Conservation (phyloP, 2,329 filamentous ascomycete genomes). For the Chaetomium strumarium region DNA sequence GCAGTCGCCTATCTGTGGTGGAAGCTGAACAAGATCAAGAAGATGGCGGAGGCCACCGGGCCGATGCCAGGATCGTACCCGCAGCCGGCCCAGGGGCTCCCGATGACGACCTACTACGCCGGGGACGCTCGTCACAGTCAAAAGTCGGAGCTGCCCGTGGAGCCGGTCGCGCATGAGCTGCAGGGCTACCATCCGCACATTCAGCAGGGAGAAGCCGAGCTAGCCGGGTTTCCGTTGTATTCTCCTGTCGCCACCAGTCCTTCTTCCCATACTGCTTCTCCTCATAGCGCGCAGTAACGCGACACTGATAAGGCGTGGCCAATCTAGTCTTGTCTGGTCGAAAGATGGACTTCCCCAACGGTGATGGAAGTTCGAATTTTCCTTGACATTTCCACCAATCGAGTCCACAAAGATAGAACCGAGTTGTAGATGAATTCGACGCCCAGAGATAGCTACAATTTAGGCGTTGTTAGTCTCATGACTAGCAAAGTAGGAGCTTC, state of each 20-base stretch:
- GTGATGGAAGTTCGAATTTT: too few species aligned
- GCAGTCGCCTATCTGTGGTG: conserved; percentile 10
- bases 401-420: too few species aligned
- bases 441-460: too few species aligned
- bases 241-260: not conserved
- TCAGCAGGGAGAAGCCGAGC: not conserved
- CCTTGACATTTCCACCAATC: too few species aligned
- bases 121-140: not conserved
- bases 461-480: too few species aligned
- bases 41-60: not conserved
- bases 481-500: too few species aligned
- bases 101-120: not conserved
- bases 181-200: not conserved
- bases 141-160: not conserved
- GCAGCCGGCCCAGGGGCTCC: not conserved
- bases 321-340: too few species aligned
- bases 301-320: too few species aligned
- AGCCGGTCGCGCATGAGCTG: not conserved
- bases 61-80: not conserved
- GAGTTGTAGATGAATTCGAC: too few species aligned
- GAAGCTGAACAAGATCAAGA: conserved; percentile 1
- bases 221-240: not conserved
- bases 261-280: too few species aligned
- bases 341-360: too few species aligned
- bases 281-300: too few species aligned